Conservation (phyloP, 2,329 filamentous ascomycete species). For the Ceratocystis alfenasii region DNA sequence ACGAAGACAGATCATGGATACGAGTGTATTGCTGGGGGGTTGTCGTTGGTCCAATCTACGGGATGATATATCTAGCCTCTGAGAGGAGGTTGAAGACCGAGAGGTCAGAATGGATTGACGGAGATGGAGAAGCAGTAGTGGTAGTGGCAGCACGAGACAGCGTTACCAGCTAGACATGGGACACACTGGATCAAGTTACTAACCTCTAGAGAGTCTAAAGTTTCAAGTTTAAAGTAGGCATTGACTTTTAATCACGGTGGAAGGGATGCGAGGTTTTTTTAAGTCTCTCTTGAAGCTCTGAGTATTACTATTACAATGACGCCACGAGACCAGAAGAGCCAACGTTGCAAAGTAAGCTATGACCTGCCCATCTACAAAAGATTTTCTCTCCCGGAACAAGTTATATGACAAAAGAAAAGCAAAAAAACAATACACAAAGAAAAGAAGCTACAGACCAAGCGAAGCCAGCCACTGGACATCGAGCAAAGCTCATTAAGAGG, state of each 20-base stretch:
- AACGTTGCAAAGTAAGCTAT: conserved; percentile 11
- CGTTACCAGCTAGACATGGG: not conserved
- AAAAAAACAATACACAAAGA: conserved; percentile 16
- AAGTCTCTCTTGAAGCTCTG: conserved; percentile 19
- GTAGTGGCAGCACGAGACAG: conserved; percentile 29
- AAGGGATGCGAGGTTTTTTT: not conserved
- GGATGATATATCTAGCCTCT: conserved; percentile 63
- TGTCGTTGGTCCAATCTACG: conserved; percentile 58
- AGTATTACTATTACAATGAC: conserved; percentile 23
- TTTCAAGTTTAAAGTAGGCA: no score
- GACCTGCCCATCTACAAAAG: conserved; percentile 19
- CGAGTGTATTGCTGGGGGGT: conserved; percentile 70
- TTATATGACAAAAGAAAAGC: conserved; percentile 15
- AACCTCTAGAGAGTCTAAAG: rapidly evolving
- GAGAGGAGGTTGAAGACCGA: conserved; percentile 47
- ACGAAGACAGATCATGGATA: conserved; percentile 36
- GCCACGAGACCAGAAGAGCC: conserved; percentile 15
- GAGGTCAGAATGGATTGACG: conserved; percentile 55
- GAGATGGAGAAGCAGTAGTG: conserved; percentile 41
- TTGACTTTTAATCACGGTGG: no score
- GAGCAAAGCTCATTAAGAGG: not conserved
- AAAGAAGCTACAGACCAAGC: conserved; percentile 1
- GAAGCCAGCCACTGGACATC: not conserved
- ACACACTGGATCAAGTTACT: no score
- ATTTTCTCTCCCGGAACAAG: conserved; percentile 18